A percentile compares a stretch with the other conserved stretches of the same genome.
These are phyloP conservation scores for Amorphotheca resinae DNA, from an alignment of 495 filamentous ascomycete genomes.

Conservation along the genomic window DNA sequence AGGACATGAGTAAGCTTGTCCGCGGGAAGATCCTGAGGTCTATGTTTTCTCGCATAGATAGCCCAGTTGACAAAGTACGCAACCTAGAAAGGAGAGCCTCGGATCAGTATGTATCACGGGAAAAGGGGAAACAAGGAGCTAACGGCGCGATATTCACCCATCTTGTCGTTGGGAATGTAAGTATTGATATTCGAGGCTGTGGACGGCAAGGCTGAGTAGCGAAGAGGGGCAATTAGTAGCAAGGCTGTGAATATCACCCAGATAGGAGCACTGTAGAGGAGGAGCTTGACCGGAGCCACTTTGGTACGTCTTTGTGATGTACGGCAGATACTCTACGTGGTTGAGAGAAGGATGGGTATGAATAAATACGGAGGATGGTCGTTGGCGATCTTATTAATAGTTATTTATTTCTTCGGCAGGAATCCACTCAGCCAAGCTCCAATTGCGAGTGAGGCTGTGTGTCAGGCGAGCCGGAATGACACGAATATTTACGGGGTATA, in stretches of 20 bases:
- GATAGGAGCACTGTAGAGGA: conserved; percentile 3
- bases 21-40: conserved; percentile 76
- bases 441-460: too few species aligned
- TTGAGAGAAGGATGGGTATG: too few species aligned
- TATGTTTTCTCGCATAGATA: conserved; percentile 81
- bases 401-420: too few species aligned
- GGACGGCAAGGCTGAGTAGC: conserved; percentile 1
- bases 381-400: too few species aligned
- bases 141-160: conserved; percentile 24
- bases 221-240: conserved; percentile 7
- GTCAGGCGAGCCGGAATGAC: too few species aligned
- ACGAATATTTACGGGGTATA: too few species aligned
- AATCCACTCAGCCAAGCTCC: too few species aligned
- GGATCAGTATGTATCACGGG: neutral
- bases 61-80: conserved; percentile 84
- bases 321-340: too few species aligned
- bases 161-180: conserved; percentile 18
- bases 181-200: neutral
- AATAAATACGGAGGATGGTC: too few species aligned
- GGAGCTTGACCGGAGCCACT: conserved; percentile 6
- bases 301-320: too few species aligned
- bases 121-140: neutral
- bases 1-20: conserved; percentile 85
- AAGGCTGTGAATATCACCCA: conserved; percentile 2
- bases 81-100: conserved; percentile 31